phyloP scores from a whole-genome alignment of 805 yeast genomes.

The Barnettozyma vustinii region DNA sequence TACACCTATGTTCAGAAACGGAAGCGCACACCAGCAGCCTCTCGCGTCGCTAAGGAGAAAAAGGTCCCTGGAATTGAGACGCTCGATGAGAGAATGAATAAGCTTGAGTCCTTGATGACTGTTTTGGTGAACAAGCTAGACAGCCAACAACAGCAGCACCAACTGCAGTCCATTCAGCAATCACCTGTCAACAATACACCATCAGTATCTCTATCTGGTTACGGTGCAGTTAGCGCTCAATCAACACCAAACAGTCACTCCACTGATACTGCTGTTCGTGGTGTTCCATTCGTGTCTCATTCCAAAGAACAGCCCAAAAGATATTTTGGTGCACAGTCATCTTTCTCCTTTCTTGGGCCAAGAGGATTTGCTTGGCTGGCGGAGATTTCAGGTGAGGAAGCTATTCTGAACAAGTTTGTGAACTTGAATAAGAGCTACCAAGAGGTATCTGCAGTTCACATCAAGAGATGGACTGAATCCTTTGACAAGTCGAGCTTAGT shows the following conservation, averaged over 20 bases:
- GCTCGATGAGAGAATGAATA: conserved; percentile 28
- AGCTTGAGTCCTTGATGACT: conserved; percentile 31
- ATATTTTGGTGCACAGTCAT: conserved; percentile 22
- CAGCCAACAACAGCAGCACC: conserved; percentile 2
- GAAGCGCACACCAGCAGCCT: conserved; percentile 2
- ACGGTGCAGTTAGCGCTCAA: background rate
- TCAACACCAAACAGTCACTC: background rate
- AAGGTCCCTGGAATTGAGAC: background rate
- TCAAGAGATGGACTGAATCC: conserved; percentile 32
- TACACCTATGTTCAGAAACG: conserved; percentile 13
- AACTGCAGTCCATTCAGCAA: background rate
- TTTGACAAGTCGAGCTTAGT: conserved; percentile 22
- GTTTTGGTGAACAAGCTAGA: conserved; percentile 23
- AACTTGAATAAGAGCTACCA: conserved; percentile 18
- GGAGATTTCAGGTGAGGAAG: conserved; percentile 16
- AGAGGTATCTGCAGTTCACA: conserved; percentile 15
- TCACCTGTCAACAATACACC: background rate
- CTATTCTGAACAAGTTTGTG: conserved; percentile 20
- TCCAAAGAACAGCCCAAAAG: conserved; percentile 9
- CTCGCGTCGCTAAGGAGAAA: background rate
- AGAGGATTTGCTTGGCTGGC: conserved; percentile 38
- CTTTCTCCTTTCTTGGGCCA: conserved; percentile 35
- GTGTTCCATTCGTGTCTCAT: background rate
- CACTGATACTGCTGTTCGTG: background rate
- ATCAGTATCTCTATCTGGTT: background rate